Evolutionary conservation across 2,329 filamentous ascomycete genomes (phyloP), one percentile per base, ranked within the genome.

Genomic region (Fusarium sp.): DNA sequence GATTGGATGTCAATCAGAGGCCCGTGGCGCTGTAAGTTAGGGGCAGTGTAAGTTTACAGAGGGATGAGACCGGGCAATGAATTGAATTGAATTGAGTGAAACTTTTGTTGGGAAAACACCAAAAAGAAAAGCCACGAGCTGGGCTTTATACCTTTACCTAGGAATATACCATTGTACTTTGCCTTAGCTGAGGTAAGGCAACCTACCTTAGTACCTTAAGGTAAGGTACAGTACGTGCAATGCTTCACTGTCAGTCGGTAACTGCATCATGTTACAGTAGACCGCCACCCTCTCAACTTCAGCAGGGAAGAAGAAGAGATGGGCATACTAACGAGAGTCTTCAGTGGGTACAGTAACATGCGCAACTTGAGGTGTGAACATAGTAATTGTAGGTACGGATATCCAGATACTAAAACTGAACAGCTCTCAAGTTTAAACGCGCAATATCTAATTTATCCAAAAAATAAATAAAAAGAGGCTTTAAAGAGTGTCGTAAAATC

Each of bases 121-220:
- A 66, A 22, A 56, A 62, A 66, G 67, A 65, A 66, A 67, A 67
- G 56, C 56, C 62, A 66, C 56, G 56, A 66, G 48, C 47, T 52
- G 42, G 65, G 8, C 40, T 62, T 68, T 68, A 45, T 66, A 60
- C 29, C 53, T 53, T 45, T 18, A 13, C 29, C 24, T 25, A 25
- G 44, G 14, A 24, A 27, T 53, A 40, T 51, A 45, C 40, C n/a
- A n/a, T 58, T 16, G 20, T 22, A 20, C 41, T 32, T 64, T 59
- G 40, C 20, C 61, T 61, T 55, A 34, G 47, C 61, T 66, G 45
- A 54, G 61, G 47, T 44, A 30, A 42, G 32, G n/a, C 30, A 30
- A 11, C 29, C 29, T 30, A 30, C 12, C 13, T 30, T 66, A 44
- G 49, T 30, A 30, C 12, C 13, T 30, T 66, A 44, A 54, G 61